Evolutionary conservation across 148 eudicot species (phyloP).

Genomic region (Spergularia bocconei): DNA sequence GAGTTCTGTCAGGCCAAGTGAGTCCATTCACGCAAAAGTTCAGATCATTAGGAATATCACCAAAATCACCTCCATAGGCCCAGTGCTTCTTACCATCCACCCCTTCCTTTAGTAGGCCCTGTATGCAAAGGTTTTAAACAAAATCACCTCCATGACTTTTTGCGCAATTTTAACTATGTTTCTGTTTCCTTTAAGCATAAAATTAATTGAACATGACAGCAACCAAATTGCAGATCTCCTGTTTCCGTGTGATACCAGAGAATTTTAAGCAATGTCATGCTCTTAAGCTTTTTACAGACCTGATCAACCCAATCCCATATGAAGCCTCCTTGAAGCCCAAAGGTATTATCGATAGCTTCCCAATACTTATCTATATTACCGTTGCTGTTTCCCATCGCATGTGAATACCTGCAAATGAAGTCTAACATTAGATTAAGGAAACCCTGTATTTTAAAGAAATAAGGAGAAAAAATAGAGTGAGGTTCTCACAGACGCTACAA

Average conservation of each 20-base stretch:
- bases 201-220: neutral
- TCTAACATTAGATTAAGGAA: neutral
- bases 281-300: conserved; percentile 33
- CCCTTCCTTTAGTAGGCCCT: conserved; percentile 82
- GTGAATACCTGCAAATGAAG: conserved; percentile 65
- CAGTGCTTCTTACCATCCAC: conserved; percentile 69
- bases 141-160: no score
- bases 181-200: neutral
- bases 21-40: conserved; percentile 95
- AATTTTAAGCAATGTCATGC: neutral
- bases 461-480: neutral
- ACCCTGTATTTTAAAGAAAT: neutral
- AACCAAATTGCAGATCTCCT: no score
- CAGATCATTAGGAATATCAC: conserved; percentile 87
- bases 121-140: conserved; percentile 18
- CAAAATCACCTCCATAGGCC: conserved; percentile 99
- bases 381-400: conserved; percentile 97
- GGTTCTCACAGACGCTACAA: neutral
- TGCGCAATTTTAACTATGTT: neutral
- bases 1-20: conserved; percentile 85
- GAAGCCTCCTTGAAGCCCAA: conserved; percentile 99
- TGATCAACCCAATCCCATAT: conserved; percentile 99
- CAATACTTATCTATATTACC: conserved; percentile 82
- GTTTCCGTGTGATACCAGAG: no score
- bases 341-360: conserved; percentile 92